Conservation (phyloP, 2,329 filamentous ascomycete genomes). For the Graphiopsis chlorocephala region DNA sequence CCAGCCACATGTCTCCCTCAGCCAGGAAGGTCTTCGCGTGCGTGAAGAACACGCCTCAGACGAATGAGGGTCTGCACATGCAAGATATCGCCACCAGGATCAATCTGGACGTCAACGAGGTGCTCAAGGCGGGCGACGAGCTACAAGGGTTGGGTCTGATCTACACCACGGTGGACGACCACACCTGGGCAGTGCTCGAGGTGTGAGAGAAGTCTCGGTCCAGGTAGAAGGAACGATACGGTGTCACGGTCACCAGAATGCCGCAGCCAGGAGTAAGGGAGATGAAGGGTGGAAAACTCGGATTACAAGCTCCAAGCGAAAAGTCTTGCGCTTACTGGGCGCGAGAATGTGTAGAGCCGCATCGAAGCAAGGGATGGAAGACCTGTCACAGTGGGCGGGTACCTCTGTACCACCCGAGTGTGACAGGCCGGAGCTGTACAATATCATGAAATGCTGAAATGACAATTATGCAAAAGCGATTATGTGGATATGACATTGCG, state of each 20-base stretch:
- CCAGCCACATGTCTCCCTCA: conserved; percentile 42
- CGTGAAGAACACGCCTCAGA: conserved; percentile 65
- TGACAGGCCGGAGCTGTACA: background rate
- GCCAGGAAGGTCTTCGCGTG: conserved; percentile 70
- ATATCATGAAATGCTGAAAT: conserved; percentile 12
- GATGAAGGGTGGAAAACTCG: background rate
- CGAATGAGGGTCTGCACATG: conserved; percentile 80
- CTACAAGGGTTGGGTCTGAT: conserved; percentile 70
- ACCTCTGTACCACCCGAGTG: background rate
- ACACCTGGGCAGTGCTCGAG: conserved; percentile 85
- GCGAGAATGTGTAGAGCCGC: conserved; percentile 1
- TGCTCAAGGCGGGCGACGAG: conserved; percentile 77
- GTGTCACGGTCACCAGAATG: background rate
- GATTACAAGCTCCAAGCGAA: conserved; percentile 2
- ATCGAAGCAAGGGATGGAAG: conserved; percentile 12
- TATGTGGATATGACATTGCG: background rate
- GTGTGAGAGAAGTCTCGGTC: conserved; percentile 42
- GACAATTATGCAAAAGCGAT: conserved; percentile 7
- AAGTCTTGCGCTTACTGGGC: background rate
- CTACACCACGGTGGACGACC: conserved; percentile 88
- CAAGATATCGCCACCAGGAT: conserved; percentile 69
- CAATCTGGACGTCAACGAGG: conserved; percentile 65
- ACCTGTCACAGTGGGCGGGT: conserved; percentile 8
- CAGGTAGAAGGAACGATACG: background rate
- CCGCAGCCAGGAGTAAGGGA: background rate